Base-by-base conservation (phyloP, 1,284 basidiomycete species). In the Ganoderma boninense region DNA sequence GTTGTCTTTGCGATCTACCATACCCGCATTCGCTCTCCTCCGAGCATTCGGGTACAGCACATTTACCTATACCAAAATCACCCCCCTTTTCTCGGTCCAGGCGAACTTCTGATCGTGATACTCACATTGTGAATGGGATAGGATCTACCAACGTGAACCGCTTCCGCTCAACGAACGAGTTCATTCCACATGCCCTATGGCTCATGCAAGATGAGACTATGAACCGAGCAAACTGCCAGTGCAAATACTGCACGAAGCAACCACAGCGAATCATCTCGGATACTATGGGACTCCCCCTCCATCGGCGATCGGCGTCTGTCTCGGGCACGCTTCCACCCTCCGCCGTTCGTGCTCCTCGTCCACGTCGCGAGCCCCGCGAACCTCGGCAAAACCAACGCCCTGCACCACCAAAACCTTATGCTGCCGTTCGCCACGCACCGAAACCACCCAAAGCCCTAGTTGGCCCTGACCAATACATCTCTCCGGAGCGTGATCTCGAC, bases 101-200 rank as follows among this genome's bases (percentile, higher is more conserved):
- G 11, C 6, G 10, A 23, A 11, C 8, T 26, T 52, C 26, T 52
- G 23, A 14, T 35, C 14, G 11, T 20, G 18, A 5, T 57, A 18
- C 29, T 57, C 32, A 57, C 29, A 35, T 35, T 57, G 23, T 57
- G 23, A 46, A 43, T 43, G 23, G 11, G 32, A 23, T 54, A 86
- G 89, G 88, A 62, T 89, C 88, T 5, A 72, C 75, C 43, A 70
- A 80, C 35, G 80, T 81, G 57, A 81, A 77, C 40, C 85, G 87
- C 52, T 96, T 95, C 79, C 91, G 95, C 54, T 95, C 94, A 4
- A 84, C 89, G 13, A 90, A 91, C 66, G 94, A 96, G 77, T 94
- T 95, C 77, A 87, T 92, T 57, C 93, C 93, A 4, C 94, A 96
- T 77, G 92, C 92, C 2, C 82, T 89, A 70, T 96, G 94, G 94